Conservation (phyloP, 805 yeast genomes). For the Candida pseudoglaebosa region DNA sequence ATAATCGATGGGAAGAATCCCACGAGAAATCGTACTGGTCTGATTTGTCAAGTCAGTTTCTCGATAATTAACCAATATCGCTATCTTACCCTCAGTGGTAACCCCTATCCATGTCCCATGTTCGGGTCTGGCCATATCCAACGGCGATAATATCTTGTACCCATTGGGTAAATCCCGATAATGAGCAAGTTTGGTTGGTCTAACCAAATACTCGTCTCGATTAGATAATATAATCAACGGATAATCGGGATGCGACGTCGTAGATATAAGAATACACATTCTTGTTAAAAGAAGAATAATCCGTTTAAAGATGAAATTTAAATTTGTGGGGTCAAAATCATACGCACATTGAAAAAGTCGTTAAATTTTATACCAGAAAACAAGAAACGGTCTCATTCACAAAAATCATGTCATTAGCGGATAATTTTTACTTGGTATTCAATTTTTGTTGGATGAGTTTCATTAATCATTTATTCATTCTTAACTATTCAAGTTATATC, state of each 20-base stretch:
- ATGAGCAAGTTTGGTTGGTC: constrained; percentile 65
- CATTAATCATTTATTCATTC: background rate
- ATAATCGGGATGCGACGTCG: constrained; percentile 67
- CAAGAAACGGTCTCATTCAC: too few relatives aligned
- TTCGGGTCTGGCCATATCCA: constrained; percentile 65
- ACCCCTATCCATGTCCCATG: constrained; percentile 94
- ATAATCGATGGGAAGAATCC: constrained; percentile 46
- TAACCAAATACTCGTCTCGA: constrained; percentile 76
- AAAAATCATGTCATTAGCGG: too few relatives aligned
- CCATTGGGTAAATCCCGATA: constrained; percentile 27
- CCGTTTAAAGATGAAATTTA: background rate
- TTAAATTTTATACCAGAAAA: background rate
- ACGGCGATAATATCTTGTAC: constrained; percentile 55
- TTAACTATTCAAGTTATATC: background rate
- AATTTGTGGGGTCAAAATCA: background rate
- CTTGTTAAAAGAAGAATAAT: background rate
- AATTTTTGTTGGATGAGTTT: too few relatives aligned
- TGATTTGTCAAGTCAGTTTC: constrained; percentile 35
- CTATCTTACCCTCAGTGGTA: constrained; percentile 52
- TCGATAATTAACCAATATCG: constrained; percentile 72
- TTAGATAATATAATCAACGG: constrained; percentile 77
- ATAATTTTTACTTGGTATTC: too few relatives aligned
- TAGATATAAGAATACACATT: constrained; percentile 79
- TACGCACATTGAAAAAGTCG: background rate
- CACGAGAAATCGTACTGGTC: constrained; percentile 46